Evolutionary conservation across 768 basidiomycete genomes (phyloP).

Genomic region (Pulveroboletus sp.): DNA sequence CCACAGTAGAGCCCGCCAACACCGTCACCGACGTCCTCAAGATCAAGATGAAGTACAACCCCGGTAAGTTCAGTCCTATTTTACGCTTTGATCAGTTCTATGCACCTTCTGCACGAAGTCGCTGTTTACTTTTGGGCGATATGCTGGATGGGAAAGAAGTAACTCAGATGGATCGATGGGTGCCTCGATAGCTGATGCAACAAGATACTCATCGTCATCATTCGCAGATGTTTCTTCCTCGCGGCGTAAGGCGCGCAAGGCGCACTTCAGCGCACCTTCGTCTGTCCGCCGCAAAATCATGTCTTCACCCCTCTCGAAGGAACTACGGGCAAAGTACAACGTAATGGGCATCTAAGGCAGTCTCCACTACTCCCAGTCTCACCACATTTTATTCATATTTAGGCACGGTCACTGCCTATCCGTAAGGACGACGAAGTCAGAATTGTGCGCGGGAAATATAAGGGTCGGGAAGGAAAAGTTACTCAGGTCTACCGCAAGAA

Average conservation of each 20-base stretch:
- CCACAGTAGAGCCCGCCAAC: slow-evolving; percentile 31
- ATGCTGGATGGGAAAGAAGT: slow-evolving; percentile 51
- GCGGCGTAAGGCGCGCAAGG: slow-evolving; percentile 97
- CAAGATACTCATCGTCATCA: slow-evolving; percentile 30
- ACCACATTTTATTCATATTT: not conserved
- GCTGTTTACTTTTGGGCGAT: slow-evolving; percentile 25
- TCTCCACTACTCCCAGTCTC: not conserved
- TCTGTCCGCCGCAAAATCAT: slow-evolving; percentile 96
- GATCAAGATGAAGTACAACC: slow-evolving; percentile 76
- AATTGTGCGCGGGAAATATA: slow-evolving; percentile 96
- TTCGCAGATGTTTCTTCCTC: slow-evolving; percentile 79
- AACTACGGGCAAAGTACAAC: slow-evolving; percentile 87
- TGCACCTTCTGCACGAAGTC: slow-evolving; percentile 22
- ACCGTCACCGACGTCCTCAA: slow-evolving; percentile 58
- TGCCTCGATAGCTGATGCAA: slow-evolving; percentile 10
- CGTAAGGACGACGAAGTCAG: slow-evolving; percentile 98
- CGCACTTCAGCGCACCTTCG: slow-evolving; percentile 94
- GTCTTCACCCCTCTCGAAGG: slow-evolving; percentile 94
- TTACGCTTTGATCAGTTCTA: slow-evolving; percentile 16
- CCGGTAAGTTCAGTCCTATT: slow-evolving; percentile 53
- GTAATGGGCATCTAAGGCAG: slow-evolving; percentile 38
- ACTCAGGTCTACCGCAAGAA: slow-evolving; percentile 98
- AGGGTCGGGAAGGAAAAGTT: slow-evolving; percentile 98
- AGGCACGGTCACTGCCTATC: slow-evolving; percentile 90
- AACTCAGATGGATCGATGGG: slow-evolving; percentile 40